Percentiles rank a stretch among this genome's conserved stretches.
These are phyloP conservation scores for Teunomyces kruisii DNA, from an alignment of 805 yeast species.

Conservation along the genomic window DNA sequence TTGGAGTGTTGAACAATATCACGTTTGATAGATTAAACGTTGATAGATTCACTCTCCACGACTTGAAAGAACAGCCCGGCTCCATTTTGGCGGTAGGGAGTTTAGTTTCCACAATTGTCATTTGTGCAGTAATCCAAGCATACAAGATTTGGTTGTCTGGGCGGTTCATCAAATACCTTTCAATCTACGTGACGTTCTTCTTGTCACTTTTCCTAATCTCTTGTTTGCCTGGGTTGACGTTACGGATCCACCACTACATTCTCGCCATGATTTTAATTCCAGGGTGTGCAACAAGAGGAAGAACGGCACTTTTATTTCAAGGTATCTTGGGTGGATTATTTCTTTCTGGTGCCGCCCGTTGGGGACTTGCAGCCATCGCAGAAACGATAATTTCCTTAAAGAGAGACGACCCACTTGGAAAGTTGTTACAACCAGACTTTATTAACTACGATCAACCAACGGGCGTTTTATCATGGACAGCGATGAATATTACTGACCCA, in stretches of 20 bases:
- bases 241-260: slow-evolving; percentile 78
- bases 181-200: slow-evolving; percentile 50
- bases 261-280: slow-evolving; percentile 76
- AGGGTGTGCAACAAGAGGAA: slow-evolving; percentile 76
- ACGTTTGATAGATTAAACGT: slow-evolving; percentile 88
- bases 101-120: slow-evolving; percentile 45
- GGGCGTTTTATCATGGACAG: slow-evolving; percentile 40
- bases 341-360: slow-evolving; percentile 80
- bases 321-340: slow-evolving; percentile 81
- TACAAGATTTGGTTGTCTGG: slow-evolving; percentile 79
- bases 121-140: slow-evolving; percentile 70
- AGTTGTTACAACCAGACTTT: slow-evolving; percentile 51
- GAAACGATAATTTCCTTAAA: slow-evolving; percentile 69
- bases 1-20: slow-evolving; percentile 80
- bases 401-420: slow-evolving; percentile 72
- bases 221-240: slow-evolving; percentile 61
- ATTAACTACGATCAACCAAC: slow-evolving; percentile 27
- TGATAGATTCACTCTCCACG: slow-evolving; percentile 74
- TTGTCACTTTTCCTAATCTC: slow-evolving; percentile 46
- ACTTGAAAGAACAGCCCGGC: slow-evolving; percentile 74
- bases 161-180: slow-evolving; percentile 56
- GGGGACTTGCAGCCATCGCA: slow-evolving; percentile 91
- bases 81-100: slow-evolving; percentile 62
- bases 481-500: slow-evolving; percentile 7
- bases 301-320: slow-evolving; percentile 71